These are phyloP conservation scores for Pythium sp. DNA, from an alignment of 352 stramenopile species.

Conservation along the genomic window DNA sequence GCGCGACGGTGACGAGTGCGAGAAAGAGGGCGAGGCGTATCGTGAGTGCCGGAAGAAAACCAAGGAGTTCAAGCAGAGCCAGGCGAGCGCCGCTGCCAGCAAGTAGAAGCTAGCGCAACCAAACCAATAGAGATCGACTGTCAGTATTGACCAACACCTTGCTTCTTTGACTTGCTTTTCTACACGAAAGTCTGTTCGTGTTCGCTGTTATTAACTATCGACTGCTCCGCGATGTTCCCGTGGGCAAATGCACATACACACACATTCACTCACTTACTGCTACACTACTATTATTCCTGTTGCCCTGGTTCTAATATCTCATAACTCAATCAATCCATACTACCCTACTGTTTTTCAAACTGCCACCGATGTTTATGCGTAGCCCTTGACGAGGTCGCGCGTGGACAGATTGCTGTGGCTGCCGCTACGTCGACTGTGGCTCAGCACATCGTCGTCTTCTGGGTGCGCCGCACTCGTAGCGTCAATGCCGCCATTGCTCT, in stretches of 20 bases:
- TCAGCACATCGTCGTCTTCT: constrained; percentile 29
- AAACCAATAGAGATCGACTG: constrained; percentile 1
- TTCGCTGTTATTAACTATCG: not conserved
- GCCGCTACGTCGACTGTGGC: constrained; percentile 16
- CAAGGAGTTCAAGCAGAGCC: constrained; percentile 32
- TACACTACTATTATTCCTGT: not conserved
- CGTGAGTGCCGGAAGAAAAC: constrained; percentile 53
- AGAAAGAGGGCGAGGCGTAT: constrained; percentile 59
- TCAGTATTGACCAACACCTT: not conserved
- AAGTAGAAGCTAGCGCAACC: not conserved
- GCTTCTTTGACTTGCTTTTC: not conserved
- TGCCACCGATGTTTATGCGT: not conserved
- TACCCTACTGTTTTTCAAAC: constrained; percentile 3
- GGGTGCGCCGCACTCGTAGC: not conserved
- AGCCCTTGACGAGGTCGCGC: constrained; percentile 22
- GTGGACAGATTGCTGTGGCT: constrained; percentile 20
- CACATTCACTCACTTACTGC: not conserved
- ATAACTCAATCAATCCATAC: constrained; percentile 9
- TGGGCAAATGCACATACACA: not conserved
- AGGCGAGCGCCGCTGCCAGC: constrained; percentile 17
- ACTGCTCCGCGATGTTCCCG: not conserved
- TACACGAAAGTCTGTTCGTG: constrained; percentile 1
- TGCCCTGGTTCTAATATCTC: constrained; percentile 7
- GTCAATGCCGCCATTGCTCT: constrained; percentile 23
- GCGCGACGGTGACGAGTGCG: constrained; percentile 71